Percentiles rank a stretch among this genome's conserved stretches.
phyloP scores from a whole-genome alignment of 1,139 yeast genomes.

The Lodderomyces orthopsilosis region DNA sequence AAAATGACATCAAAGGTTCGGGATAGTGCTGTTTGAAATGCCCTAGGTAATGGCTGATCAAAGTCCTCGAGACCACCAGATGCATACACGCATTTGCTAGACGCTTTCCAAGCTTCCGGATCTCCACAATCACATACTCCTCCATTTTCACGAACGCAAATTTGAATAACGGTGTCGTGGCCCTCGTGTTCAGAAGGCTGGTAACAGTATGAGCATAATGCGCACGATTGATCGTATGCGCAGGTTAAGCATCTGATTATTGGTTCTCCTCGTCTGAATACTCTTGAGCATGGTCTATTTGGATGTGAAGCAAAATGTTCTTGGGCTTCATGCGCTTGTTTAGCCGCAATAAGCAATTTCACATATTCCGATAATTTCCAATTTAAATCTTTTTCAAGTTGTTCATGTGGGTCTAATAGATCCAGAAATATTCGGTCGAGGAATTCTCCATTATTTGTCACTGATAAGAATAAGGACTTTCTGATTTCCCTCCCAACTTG shows the following conservation, averaged over 20 bases:
- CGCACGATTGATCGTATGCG: conserved; percentile 84
- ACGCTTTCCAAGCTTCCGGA: conserved; percentile 54
- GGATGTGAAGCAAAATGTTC: conserved; percentile 53
- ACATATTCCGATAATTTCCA: conserved; percentile 37
- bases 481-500: conserved; percentile 42
- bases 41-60: conserved; percentile 29
- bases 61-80: conserved; percentile 13
- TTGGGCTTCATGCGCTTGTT: conserved; percentile 24
- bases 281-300: conserved; percentile 72
- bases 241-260: conserved; percentile 82
- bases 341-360: conserved; percentile 19
- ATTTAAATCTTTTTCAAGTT: conserved; percentile 33
- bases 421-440: conserved; percentile 51
- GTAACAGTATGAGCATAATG: conserved; percentile 77
- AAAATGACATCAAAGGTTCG: conserved; percentile 53
- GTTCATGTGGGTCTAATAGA: conserved; percentile 18
- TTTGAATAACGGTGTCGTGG: conserved; percentile 71
- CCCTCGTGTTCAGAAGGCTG: conserved; percentile 68
- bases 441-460: conserved; percentile 50
- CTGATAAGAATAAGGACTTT: conserved; percentile 48
- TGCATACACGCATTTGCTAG: conserved; percentile 36
- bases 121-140: conserved; percentile 78
- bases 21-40: conserved; percentile 31
- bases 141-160: conserved; percentile 79
- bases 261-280: conserved; percentile 81